phyloP scores from a whole-genome alignment of 176 grass and related monocot species.

The Panicum miliaceum region DNA sequence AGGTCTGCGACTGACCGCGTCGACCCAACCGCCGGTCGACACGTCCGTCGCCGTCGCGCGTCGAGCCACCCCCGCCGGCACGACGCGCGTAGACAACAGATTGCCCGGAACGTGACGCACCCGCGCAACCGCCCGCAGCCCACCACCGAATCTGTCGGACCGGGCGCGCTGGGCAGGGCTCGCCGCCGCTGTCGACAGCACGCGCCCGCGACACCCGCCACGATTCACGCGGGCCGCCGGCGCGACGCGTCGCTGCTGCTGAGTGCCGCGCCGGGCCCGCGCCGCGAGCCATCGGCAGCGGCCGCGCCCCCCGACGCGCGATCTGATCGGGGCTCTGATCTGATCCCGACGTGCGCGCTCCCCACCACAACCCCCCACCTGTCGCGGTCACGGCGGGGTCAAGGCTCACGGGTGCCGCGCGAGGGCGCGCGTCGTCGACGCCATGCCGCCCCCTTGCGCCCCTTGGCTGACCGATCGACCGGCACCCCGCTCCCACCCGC shows the following conservation, averaged over 20 bases:
- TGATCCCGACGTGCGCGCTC: too few species aligned
- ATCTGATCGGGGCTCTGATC: too few species aligned
- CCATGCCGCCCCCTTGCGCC: not conserved
- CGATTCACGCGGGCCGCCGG: not conserved
- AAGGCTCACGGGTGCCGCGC: not conserved
- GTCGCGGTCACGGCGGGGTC: conserved; percentile 21
- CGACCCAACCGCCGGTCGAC: not conserved
- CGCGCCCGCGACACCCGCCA: conserved; percentile 17
- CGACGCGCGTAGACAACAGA: not conserved
- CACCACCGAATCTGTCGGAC: not conserved
- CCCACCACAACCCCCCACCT: too few species aligned
- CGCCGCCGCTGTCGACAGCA: conserved; percentile 10
- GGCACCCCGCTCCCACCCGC: not conserved
- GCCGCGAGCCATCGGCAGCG: too few species aligned
- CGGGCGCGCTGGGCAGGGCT: not conserved
- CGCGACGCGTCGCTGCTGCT: too few species aligned
- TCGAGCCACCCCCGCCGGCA: conserved; percentile 21
- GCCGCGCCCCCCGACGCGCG: not conserved
- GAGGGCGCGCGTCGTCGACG: not conserved
- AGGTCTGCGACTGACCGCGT: too few species aligned
- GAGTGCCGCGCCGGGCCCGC: too few species aligned
- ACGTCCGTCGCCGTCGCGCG: not conserved
- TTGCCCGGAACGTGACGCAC: not conserved
- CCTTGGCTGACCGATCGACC: not conserved
- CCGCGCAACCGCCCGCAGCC: not conserved